Evolutionary conservation across 495 filamentous ascomycete species (phyloP), one percentile per base, ranked within the genome.

Genomic region (Aspergillus sparsus): DNA sequence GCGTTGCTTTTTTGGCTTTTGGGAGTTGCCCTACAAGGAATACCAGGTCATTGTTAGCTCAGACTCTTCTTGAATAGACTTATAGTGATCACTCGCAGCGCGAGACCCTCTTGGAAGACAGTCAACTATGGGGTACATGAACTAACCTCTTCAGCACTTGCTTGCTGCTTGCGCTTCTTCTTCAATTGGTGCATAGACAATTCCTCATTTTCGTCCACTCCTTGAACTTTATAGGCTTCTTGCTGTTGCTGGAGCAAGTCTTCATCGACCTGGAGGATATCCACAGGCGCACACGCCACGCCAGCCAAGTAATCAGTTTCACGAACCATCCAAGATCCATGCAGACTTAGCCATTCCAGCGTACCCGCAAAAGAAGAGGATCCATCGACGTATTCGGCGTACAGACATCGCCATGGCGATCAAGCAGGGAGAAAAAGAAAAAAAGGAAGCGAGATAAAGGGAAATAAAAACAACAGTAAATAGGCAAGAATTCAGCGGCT

Each of bases 171-270:
- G 36, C 76, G 74, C 74, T 91, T 92, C 72, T 91, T 89, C 78
- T 88, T 89, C 70, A 85, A 85, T 57, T 84, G 82, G 45, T 75
- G 73, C 42, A 78, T 69, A 15, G 80, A 75, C 3, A 78, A 77
- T 27, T 76, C 76, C 61, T 85, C 83, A 41, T 77, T 70, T 50
- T 89, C 88, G 66, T 88, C 83, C n/a, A 87, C 86, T 1, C 85
- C 89, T 18, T 74, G 74, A 6, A 89, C 83, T 57, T 81, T 83
- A 70, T 96, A 96, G 4, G 86, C 89, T 63, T 83, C 80, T 71
- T 87, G 85, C 64, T 97, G 93, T 69, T 89, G 80, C 61, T 87
- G 85, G 39, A 93, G 78, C n/a, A 93, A 73, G 16, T 86, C 86
- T 67, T 94, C 90, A 68, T 96, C 92, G 59, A 86, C 74, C 87